These are phyloP conservation scores for Austroboletus niveus DNA, from an alignment of 1,284 basidiomycete species.

Conservation along the genomic window DNA sequence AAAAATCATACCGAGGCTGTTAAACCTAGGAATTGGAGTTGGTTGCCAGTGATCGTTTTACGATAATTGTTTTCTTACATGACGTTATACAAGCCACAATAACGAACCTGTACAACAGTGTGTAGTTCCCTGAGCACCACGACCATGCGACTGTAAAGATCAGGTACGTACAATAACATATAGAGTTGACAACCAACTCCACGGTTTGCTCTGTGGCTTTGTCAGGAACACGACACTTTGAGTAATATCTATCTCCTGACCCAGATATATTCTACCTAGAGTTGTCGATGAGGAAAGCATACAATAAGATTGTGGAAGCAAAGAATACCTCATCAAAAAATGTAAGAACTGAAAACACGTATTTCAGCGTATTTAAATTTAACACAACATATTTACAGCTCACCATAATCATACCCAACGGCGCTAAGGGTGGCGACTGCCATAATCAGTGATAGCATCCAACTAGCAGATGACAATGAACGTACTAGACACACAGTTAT, in stretches of 20 bases:
- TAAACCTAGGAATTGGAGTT: not conserved
- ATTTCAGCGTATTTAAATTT: too few relatives aligned
- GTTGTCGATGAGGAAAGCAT: not conserved
- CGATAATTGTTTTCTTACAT: not conserved
- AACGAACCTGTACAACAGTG: not conserved
- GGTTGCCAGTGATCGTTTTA: not conserved
- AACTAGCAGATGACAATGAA: too few relatives aligned
- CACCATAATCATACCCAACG: too few relatives aligned
- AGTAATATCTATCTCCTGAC: not conserved
- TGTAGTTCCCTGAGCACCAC: too few relatives aligned
- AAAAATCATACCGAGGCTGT: not conserved
- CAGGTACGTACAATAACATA: not conserved
- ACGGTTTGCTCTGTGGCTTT: not conserved
- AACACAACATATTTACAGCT: too few relatives aligned
- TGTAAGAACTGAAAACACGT: not conserved
- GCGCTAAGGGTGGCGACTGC: too few relatives aligned
- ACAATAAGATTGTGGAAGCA: too few relatives aligned
- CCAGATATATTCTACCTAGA: constrained; percentile 1
- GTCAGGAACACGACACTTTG: not conserved
- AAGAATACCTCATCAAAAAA: not conserved
- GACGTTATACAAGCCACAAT: not conserved
- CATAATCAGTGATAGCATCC: too few relatives aligned
- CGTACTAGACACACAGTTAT: too few relatives aligned
- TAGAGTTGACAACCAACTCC: not conserved
- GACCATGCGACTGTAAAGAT: not conserved